Evolutionary conservation across 169 alveolate genomes (phyloP), one percentile per base, ranked within the genome.

Genomic region (Plasmodium vivax): DNA sequence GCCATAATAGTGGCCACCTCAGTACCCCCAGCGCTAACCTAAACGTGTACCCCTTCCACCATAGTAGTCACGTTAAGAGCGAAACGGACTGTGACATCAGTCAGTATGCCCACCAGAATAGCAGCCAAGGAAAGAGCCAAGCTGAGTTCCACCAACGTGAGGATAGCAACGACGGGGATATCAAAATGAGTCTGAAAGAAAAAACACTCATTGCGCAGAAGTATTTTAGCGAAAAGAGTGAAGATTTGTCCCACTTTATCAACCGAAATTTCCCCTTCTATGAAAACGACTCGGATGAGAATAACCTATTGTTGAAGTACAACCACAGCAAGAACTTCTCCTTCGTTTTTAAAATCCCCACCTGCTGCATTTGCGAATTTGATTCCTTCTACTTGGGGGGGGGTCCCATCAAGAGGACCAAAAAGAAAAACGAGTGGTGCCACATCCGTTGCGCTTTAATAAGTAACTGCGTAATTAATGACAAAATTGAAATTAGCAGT

Each of bases 371-470:
- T 72, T 96, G 98, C 58, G 97, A 96, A 47, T 96, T 96, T 80
- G 97, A 94, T 84, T 96, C 97, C 7, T 95, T 90, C 84, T 94
- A 93, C 92, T 92, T 96, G 32, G 98, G 97, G 5, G 98, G 98
- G 1, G 98, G 98, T 1, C 98, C 98, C 2, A 95, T 95, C 88
- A 95, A 95, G 74, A 93, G 96, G 72, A 96, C 98, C 3, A 92
- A 94, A 4, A 95, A 95, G 68, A 92, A 93, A 62, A 96, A 96
- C 27, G 91, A 96, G 38, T 96, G 98, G 98, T 96, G 96, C 3
- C 98, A 96, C 74, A 92, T 96, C n/a, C 94, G 96, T 9, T 96
- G 98, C 71, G 98, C 98, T 2, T 19, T 94, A 41, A 90, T 90
- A 36, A 80, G 94, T 47, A 80, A 90, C 23, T 79, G 94, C 34